A percentile compares a stretch with the other conserved stretches of the same genome.
Evolutionary conservation across 2,329 filamentous ascomycete genomes (phyloP).

Genomic region (Microthyrium microscopicum): DNA sequence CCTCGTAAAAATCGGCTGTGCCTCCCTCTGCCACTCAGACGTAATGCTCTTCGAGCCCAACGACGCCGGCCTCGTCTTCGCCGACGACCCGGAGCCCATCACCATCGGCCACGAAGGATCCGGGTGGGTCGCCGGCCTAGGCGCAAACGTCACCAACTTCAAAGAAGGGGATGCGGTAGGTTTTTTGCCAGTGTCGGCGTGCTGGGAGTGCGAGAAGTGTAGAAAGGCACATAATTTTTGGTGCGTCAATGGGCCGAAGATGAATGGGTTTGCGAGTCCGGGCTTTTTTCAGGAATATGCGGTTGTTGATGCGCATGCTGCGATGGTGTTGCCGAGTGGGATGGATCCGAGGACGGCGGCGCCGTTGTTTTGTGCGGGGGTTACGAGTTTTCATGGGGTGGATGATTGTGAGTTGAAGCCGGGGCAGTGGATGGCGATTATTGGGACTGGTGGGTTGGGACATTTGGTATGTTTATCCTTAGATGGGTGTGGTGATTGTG

Average conservation of each 20-base stretch:
- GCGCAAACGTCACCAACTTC: constrained; percentile 13
- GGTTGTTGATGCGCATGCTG: constrained; percentile 29
- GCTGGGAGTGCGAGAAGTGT: constrained; percentile 17
- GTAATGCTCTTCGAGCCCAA: constrained; percentile 21
- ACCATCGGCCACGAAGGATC: constrained; percentile 20
- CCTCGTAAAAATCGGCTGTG: constrained; percentile 22
- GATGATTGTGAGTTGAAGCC: constrained; percentile 17
- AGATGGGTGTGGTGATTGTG: constrained; percentile 23
- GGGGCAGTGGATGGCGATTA: constrained; percentile 25
- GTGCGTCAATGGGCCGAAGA: constrained; percentile 6
- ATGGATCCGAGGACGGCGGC: constrained; percentile 21
- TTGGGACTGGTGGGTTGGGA: constrained; percentile 20
- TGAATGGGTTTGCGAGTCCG: constrained; percentile 15
- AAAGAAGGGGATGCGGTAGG: constrained; percentile 18
- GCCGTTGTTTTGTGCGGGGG: constrained; percentile 25
- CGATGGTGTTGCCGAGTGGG: constrained; percentile 23
- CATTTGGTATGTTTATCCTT: constrained; percentile 11
- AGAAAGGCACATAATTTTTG: constrained; percentile 11
- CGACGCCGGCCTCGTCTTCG: constrained; percentile 17
- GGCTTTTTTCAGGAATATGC: constrained; percentile 34
- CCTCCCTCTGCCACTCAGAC: constrained; percentile 25
- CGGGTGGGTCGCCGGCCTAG: constrained; percentile 15
- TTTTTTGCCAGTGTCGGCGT: constrained; percentile 18
- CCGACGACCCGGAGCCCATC: constrained; percentile 14
- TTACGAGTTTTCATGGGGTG: constrained; percentile 22